Percentiles rank a stretch among this genome's conserved stretches.
phyloP scores from a whole-genome alignment of 305 asterid genomes.

The Rubia balearica region DNA sequence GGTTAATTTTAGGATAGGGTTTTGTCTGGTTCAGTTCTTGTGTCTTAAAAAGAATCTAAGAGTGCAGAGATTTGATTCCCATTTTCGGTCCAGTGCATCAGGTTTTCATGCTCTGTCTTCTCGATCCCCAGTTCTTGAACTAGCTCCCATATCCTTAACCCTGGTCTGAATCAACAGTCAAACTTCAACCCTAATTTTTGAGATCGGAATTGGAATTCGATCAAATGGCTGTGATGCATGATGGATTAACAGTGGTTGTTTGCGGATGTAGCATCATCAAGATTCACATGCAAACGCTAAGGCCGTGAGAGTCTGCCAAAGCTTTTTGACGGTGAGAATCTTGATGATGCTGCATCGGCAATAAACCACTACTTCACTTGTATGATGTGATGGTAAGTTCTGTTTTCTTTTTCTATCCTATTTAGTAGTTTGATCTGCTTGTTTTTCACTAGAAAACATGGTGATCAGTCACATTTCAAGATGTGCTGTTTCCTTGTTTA shows the following conservation, averaged over 20 bases:
- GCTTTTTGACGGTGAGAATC: conserved; percentile 63
- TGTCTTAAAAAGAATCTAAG: not conserved
- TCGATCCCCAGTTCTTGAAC: not conserved
- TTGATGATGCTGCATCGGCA: conserved; percentile 80
- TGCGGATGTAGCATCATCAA: conserved; percentile 51
- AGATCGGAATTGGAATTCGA: too few species aligned
- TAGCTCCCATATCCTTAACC: too few species aligned
- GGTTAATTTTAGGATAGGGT: not conserved
- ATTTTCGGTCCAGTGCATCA: not conserved
- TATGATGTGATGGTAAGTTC: not conserved
- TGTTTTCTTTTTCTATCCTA: not conserved
- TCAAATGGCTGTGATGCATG: not conserved
- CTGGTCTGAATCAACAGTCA: not conserved
- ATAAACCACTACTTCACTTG: conserved; percentile 23
- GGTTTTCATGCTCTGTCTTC: not conserved
- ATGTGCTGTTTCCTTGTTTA: not conserved
- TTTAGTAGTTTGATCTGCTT: too few species aligned
- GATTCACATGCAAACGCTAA: conserved; percentile 38
- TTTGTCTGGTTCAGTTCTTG: not conserved
- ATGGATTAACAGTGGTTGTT: conserved; percentile 38
- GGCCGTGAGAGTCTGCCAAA: not conserved
- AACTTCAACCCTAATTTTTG: not conserved
- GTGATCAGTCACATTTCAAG: too few species aligned
- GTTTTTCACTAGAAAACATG: too few species aligned
- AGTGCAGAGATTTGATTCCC: not conserved